Base-by-base conservation (phyloP, 345 rosid species). In the Pugionium dolabratum region DNA sequence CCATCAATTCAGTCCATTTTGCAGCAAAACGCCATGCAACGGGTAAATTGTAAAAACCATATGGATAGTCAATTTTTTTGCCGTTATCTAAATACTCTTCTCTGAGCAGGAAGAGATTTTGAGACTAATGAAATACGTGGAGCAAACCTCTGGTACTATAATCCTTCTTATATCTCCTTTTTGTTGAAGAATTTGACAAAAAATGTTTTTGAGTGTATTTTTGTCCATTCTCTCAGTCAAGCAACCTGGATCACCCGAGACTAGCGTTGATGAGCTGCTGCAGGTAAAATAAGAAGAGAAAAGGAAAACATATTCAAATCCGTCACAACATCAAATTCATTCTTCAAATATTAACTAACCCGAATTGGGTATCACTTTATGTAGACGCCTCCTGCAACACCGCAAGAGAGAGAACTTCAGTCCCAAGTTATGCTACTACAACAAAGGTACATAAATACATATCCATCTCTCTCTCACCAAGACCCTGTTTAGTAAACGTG, bases 61-160 rank as follows among this genome's bases (percentile, higher is more conserved):
- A 28, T 4, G 8, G 10, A 7, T 36, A 18, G 6, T 48, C 4
- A 43, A 11, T 43, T 60, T 57, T 52, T 39, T 26, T 35, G 28
- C 34, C 25, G 9, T 59, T 46, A 35, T 7, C 42, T 43, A 37
- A 67, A 58, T 42, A 18, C 40, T 33, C 11, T 49, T 49, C 48
- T 79, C 54, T 65, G 79, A 73, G 70, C 97, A 94, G 97, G 99
- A 94, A 40, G 99, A 94, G 82, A 82, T 94, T 70, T 56, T 90
- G 70, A 85, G 84, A 80, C 75, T 90, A 80, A 84, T 94, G 59
- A 94, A 85, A 71, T 71, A 69, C 70, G 67, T 84, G 80, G 99
- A 90, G 84, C 92, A 83, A 83, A 68, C 67, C 57, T 85, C 86
- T 69, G 97, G 99, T 94, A 88, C 64, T 54, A 49, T 71, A 7